Evolutionary conservation across 192 early-diverging fungal genomes (phyloP).

Genomic region (Coemansia sp.): DNA sequence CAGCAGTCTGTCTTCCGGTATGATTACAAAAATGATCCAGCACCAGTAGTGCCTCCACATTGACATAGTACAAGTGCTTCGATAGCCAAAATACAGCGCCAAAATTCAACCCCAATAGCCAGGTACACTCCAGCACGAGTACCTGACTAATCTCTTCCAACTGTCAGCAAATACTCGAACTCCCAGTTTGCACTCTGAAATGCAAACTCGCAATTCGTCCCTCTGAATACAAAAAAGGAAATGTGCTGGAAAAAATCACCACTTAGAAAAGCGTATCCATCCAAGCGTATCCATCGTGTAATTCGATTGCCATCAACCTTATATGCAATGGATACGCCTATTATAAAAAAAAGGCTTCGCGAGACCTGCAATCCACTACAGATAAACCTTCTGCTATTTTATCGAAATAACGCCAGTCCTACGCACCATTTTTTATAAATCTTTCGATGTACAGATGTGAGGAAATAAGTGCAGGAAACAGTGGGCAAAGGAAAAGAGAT

Average conservation of each 20-base stretch:
- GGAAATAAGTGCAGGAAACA: slow-evolving; percentile 1
- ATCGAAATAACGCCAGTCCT: neutral
- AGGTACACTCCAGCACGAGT: neutral
- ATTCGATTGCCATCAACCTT: neutral
- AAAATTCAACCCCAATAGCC: neutral
- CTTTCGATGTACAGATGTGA: slow-evolving; percentile 8
- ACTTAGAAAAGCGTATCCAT: neutral
- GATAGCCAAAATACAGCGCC: neutral
- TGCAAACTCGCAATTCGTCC: neutral
- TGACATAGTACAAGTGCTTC: neutral
- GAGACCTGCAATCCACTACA: neutral
- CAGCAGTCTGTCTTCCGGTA: neutral
- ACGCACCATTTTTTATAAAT: slow-evolving; percentile 31
- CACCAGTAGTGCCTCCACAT: neutral
- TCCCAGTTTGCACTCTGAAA: neutral
- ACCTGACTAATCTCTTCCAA: neutral
- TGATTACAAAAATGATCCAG: neutral
- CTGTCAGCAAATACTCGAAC: neutral
- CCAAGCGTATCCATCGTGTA: neutral
- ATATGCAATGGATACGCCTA: slow-evolving; percentile 12
- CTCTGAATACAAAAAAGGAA: neutral
- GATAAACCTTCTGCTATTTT: neutral
- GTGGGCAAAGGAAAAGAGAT: slow-evolving; percentile 12
- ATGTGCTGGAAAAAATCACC: neutral
- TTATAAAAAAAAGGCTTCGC: neutral